phyloP scores from a whole-genome alignment of 768 basidiomycete species.

The Clathrus columnatus region DNA sequence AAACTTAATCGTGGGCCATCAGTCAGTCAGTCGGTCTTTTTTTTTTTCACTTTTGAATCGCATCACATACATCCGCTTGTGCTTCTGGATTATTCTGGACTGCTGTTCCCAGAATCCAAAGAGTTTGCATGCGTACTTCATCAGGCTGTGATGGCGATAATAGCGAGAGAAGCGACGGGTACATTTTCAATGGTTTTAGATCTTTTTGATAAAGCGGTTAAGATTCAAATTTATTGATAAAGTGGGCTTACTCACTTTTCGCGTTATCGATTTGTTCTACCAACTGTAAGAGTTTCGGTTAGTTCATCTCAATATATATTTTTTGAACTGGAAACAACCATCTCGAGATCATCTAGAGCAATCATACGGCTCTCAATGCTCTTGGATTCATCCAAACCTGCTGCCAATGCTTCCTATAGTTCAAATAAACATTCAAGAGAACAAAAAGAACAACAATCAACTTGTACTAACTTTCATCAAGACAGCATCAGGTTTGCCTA shows the following conservation, averaged over 20 bases:
- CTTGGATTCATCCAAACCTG: constrained; percentile 48
- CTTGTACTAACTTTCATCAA: constrained; percentile 50
- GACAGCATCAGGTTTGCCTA: constrained; percentile 75
- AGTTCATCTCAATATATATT: neutral
- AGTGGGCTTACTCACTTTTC: constrained; percentile 43
- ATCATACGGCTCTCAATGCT: constrained; percentile 51
- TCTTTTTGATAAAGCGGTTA: constrained; percentile 36
- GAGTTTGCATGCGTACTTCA: constrained; percentile 53
- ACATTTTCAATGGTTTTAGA: constrained; percentile 65
- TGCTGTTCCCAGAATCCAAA: constrained; percentile 88
- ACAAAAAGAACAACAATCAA: neutral
- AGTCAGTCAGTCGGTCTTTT: neutral
- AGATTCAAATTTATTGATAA: neutral
- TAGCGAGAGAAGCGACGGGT: constrained; percentile 58
- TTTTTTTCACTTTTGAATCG: neutral
- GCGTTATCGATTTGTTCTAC: constrained; percentile 89
- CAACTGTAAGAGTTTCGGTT: constrained; percentile 39
- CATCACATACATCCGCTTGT: constrained; percentile 54
- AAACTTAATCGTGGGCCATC: neutral
- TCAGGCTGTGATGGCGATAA: constrained; percentile 42
- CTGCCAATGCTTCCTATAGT: constrained; percentile 46
- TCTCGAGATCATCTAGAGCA: constrained; percentile 79
- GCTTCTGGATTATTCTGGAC: constrained; percentile 85
- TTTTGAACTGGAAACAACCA: constrained; percentile 37
- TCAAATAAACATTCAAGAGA: neutral